Conservation (phyloP, 1,139 yeast genomes). For the Casaregolazyma suthepensis region DNA sequence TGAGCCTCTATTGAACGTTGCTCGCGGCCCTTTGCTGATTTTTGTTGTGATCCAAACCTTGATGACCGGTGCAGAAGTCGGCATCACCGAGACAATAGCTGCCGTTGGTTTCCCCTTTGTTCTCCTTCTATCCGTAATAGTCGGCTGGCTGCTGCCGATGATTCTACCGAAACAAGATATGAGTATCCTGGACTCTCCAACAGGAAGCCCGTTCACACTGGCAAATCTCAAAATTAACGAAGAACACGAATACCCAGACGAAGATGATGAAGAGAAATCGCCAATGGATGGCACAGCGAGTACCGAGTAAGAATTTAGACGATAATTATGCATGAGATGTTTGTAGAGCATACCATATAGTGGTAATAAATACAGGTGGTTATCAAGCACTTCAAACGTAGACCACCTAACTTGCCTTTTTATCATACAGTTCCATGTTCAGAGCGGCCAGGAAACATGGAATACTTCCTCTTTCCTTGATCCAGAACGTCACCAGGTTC, state of each 20-base stretch:
- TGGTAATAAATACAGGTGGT: neutral
- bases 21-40: slow-evolving; percentile 39
- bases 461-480: slow-evolving; percentile 60
- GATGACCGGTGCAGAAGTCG: slow-evolving; percentile 77
- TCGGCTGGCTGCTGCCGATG: slow-evolving; percentile 55
- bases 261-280: neutral
- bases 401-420: slow-evolving; percentile 4
- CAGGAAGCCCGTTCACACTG: slow-evolving; percentile 56
- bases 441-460: slow-evolving; percentile 79
- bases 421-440: slow-evolving; percentile 57
- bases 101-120: slow-evolving; percentile 96
- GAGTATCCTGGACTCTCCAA: slow-evolving; percentile 60
- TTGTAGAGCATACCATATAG: neutral
- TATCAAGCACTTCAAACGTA: neutral
- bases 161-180: slow-evolving; percentile 61
- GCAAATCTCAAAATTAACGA: slow-evolving; percentile 25
- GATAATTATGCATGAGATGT: neutral
- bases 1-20: slow-evolving; percentile 31
- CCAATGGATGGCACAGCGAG: neutral
- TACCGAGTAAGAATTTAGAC: neutral
- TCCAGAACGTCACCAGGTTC: slow-evolving; percentile 59
- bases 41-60: slow-evolving; percentile 55
- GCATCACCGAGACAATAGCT: slow-evolving; percentile 77
- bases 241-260: neutral
- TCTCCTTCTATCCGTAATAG: slow-evolving; percentile 57